Conservation (phyloP, 148 eudicot species). For the Mesembryanthemum crystallinum region DNA sequence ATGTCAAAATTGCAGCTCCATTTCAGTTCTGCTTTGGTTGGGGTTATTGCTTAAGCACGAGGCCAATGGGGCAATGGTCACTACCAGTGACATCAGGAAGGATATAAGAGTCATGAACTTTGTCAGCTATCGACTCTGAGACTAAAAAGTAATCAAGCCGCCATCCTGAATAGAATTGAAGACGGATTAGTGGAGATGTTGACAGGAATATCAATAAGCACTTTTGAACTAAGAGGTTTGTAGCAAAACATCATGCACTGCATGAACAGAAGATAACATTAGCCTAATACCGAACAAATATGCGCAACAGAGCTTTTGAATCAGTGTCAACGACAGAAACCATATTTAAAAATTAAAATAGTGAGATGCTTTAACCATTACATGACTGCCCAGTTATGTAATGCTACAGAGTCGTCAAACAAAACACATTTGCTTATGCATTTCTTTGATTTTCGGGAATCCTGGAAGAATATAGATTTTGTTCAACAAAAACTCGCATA, state of each 20-base stretch:
- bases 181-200: not conserved
- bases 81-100: constrained; percentile 89
- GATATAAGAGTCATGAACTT: constrained; percentile 82
- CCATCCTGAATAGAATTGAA: constrained; percentile 65
- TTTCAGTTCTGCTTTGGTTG: not conserved
- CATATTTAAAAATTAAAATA: not conserved
- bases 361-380: no score
- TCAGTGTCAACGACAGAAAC: not conserved
- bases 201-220: not conserved
- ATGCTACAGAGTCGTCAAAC: not conserved
- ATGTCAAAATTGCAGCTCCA: not conserved
- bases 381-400: no score
- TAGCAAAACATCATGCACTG: not conserved
- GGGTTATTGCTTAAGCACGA: constrained; percentile 56
- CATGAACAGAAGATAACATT: not conserved
- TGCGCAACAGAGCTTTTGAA: not conserved
- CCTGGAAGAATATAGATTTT: not conserved
- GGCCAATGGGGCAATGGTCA: constrained; percentile 95
- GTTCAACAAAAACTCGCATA: not conserved
- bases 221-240: not conserved
- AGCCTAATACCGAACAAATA: not conserved
- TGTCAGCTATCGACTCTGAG: constrained; percentile 58
- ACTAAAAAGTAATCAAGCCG: constrained; percentile 87
- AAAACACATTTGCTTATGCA: not conserved
- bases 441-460: no score